Evolutionary conservation across 257 asterid genomes (phyloP).

Genomic region (Solanum gracilifrons): DNA sequence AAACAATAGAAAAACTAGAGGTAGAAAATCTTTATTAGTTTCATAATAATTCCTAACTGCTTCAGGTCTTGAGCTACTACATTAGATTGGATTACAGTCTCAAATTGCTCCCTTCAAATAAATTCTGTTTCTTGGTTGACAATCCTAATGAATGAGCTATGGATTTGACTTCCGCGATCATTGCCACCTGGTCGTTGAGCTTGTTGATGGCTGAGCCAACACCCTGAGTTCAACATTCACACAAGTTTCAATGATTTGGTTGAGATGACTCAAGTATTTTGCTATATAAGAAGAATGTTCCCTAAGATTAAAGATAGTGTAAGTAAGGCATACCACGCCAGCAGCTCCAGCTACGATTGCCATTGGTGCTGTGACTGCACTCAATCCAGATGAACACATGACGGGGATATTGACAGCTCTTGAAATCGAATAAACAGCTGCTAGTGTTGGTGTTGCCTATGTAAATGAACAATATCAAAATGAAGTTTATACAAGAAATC

Average conservation of each 20-base stretch:
- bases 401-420: slow-evolving; percentile 72
- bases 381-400: slow-evolving; percentile 87
- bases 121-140: slow-evolving; percentile 14
- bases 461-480: neutral
- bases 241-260: neutral
- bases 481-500: neutral
- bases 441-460: slow-evolving; percentile 82
- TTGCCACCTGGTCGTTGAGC: slow-evolving; percentile 78
- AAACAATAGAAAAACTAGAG: neutral
- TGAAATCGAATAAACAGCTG: slow-evolving; percentile 81
- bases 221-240: slow-evolving; percentile 33
- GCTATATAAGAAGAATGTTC: neutral
- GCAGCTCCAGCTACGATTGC: slow-evolving; percentile 90
- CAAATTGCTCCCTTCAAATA: slow-evolving; percentile 17
- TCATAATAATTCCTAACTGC: neutral
- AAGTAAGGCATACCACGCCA: slow-evolving; percentile 49
- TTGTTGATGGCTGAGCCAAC: slow-evolving; percentile 90
- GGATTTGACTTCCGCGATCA: slow-evolving; percentile 80
- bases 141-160: slow-evolving; percentile 47
- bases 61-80: neutral
- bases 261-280: neutral
- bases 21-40: neutral
- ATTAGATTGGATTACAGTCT: slow-evolving; percentile 15
- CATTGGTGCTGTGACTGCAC: slow-evolving; percentile 88
- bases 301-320: neutral